phyloP scores from a whole-genome alignment of 208 protist genomes.

The Leishmania major region DNA sequence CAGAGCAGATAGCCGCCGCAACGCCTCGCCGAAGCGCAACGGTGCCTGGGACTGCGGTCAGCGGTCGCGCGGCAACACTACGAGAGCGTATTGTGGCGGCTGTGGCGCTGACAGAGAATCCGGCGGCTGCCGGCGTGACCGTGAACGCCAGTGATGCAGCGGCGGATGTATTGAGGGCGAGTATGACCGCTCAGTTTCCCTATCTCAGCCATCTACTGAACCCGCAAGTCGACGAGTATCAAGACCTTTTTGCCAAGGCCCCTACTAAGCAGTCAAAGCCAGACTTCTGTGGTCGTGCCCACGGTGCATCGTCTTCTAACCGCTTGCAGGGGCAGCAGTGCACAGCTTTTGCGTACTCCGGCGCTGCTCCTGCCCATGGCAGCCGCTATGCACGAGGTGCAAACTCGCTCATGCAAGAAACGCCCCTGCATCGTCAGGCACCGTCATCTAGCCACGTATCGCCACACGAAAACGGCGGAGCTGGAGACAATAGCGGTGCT shows the following conservation, averaged over 20 bases:
- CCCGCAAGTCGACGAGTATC: conserved; percentile 61
- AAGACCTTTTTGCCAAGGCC: conserved; percentile 40
- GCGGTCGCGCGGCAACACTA: not conserved
- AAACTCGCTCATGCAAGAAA: conserved; percentile 71
- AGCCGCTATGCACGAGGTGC: conserved; percentile 42
- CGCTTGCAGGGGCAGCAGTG: not conserved
- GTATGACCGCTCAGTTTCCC: conserved; percentile 77
- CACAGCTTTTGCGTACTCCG: not conserved
- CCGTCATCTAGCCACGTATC: not conserved
- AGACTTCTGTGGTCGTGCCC: conserved; percentile 8
- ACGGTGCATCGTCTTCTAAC: not conserved
- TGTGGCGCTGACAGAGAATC: conserved; percentile 1
- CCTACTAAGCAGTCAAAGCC: conserved; percentile 31
- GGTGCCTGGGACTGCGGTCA: not conserved
- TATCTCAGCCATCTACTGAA: conserved; percentile 79
- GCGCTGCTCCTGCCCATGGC: not conserved
- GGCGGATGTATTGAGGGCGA: conserved; percentile 58
- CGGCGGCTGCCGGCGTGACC: not conserved
- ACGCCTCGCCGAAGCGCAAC: not conserved
- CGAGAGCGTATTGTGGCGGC: conserved; percentile 18
- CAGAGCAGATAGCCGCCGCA: conserved; percentile 13
- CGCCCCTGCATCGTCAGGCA: conserved; percentile 23
- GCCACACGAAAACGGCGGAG: not conserved
- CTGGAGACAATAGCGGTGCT: not conserved
- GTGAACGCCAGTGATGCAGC: not conserved